These are phyloP conservation scores for Daldinia vernicosa DNA, from an alignment of 495 filamentous ascomycete species.

Conservation along the genomic window DNA sequence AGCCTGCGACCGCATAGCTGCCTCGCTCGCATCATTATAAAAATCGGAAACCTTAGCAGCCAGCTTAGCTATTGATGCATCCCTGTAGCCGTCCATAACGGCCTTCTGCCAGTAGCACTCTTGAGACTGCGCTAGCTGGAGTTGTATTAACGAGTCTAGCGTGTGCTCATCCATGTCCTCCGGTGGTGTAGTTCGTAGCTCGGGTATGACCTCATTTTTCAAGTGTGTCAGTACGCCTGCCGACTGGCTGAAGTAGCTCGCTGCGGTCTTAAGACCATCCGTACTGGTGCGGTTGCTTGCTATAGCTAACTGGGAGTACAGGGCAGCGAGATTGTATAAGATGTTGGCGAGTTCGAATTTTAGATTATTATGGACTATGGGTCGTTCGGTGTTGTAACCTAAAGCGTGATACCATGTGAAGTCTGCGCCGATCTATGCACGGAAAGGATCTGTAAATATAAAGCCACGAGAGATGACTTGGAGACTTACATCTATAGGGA, in stretches of 20 bases:
- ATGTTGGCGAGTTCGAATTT: constrained; percentile 95
- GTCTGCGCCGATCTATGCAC: constrained; percentile 82
- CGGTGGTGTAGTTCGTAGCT: constrained; percentile 78
- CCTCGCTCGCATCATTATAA: constrained; percentile 84
- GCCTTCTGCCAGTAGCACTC: constrained; percentile 99
- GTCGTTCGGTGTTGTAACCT: constrained; percentile 84
- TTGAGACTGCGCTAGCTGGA: constrained; percentile 90
- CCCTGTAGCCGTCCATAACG: constrained; percentile 91
- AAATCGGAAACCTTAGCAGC: constrained; percentile 93
- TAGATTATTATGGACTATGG: constrained; percentile 88
- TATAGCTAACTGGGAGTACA: constrained; percentile 92
- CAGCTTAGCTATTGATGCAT: constrained; percentile 87
- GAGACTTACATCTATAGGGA: constrained; percentile 86
- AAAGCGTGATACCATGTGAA: constrained; percentile 96
- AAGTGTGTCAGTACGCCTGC: constrained; percentile 86
- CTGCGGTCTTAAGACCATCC: constrained; percentile 87
- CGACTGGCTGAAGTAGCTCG: constrained; percentile 89
- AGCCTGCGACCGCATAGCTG: constrained; percentile 84
- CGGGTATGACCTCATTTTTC: constrained; percentile 79
- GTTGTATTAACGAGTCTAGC: constrained; percentile 80
- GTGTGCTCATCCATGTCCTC: constrained; percentile 96
- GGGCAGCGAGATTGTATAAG: constrained; percentile 88
- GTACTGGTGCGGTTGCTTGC: constrained; percentile 77
- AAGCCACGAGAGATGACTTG: neutral
- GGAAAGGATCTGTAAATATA: constrained; percentile 34